Conservation (phyloP, 495 filamentous ascomycete genomes). For the Podospora sp. region DNA sequence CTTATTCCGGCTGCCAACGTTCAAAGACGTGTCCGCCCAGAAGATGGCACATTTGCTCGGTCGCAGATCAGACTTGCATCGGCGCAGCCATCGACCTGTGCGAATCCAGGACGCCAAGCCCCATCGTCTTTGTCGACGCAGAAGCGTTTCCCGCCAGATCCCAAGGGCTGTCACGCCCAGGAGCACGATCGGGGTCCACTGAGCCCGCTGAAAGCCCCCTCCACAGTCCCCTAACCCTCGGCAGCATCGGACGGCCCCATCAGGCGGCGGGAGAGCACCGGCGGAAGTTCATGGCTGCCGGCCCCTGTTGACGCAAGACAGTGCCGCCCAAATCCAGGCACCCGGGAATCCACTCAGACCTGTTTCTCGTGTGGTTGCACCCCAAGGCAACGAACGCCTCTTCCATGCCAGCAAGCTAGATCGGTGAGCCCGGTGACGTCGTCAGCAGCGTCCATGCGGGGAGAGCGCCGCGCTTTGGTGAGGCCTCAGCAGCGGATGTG, state of each 20-base stretch:
- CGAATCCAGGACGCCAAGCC: conserved; percentile 14
- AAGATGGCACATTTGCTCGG: background rate
- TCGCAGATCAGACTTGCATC: conserved; percentile 15
- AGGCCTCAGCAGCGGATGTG: background rate
- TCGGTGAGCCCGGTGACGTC: background rate
- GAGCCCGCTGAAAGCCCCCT: background rate
- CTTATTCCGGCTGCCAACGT: background rate
- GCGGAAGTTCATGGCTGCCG: background rate
- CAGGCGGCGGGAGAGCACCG: background rate
- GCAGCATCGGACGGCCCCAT: background rate
- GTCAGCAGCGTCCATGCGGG: background rate
- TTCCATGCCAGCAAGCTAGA: background rate
- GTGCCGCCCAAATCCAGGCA: background rate
- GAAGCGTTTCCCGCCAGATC: conserved; percentile 20
- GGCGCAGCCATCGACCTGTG: conserved; percentile 6
- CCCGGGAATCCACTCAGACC: background rate
- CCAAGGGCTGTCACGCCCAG: background rate
- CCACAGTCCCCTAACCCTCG: background rate
- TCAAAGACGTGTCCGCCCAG: conserved; percentile 5
- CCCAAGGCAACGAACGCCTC: background rate
- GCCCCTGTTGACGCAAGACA: background rate
- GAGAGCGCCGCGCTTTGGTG: background rate
- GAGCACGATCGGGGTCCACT: conserved; percentile 16
- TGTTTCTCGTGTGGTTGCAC: background rate
- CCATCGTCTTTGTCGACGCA: conserved; percentile 10